Evolutionary conservation across 2,329 filamentous ascomycete species (phyloP), one percentile per base, ranked within the genome.

Genomic region (Teratosphaeria destructans): DNA sequence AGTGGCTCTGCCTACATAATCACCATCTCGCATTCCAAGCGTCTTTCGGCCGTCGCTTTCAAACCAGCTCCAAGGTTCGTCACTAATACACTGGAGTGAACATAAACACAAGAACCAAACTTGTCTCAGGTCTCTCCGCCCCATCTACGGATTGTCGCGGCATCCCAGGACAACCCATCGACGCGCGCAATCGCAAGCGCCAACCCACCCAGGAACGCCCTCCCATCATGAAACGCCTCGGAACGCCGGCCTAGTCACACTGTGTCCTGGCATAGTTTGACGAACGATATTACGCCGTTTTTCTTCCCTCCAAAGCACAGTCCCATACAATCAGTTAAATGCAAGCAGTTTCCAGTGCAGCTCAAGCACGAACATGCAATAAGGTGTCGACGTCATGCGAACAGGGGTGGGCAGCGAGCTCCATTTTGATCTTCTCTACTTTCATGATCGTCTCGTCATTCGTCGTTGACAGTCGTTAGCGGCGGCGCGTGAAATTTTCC

Each of bases 361-460:
- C 16, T 16, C 43, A 49, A 49, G 19, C 43, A n/a, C 43, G 43
- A 19, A n/a, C n/a, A 49, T 23, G 43, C 43, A 49, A 49, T 23
- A 49, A 49, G 43, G 43, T 49, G 16, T 49, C 43, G 43, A 49
- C 43, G 43, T 49, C 43, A 49, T 49, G n/a, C 43, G 43, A 23
- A 49, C 57, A 59, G 10, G n/a, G 26, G 43, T 54, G 58, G 55
- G 58, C 58, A 57, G 55, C 47, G 58, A 60, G 58, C 58, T 60
- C 58, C 58, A 49, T 19, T 49, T 23, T 49, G 23, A 54, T 55
- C 52, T 60, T 35, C 39, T 60, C 58, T 57, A 57, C 58, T 60
- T 60, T 57, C 39, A 10, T 53, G 54, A 37, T 59, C 59, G 49
- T 61, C 35, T 57, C 59, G 52, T 61, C 59, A 56, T 61, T 56